A percentile compares a stretch with the other conserved stretches of the same genome.
Conservation (phyloP, 2,329 filamentous ascomycete species). For the Beauveria varroae region DNA sequence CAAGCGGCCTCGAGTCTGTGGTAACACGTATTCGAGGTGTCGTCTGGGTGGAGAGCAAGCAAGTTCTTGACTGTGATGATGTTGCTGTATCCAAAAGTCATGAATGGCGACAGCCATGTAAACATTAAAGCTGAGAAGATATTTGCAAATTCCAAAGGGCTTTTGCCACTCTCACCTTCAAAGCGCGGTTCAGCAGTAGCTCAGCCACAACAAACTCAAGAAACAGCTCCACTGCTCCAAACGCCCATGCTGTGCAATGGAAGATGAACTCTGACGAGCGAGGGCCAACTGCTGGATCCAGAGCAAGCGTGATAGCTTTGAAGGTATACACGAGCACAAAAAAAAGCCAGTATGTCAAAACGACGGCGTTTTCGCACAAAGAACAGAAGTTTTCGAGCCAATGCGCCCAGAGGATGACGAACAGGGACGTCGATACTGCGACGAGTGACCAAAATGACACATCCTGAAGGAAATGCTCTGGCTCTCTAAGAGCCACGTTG, state of each 20-base stretch:
- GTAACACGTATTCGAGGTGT: slow-evolving; percentile 11
- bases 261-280: slow-evolving; percentile 63
- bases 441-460: slow-evolving; percentile 73
- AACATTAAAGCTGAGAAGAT: slow-evolving; percentile 10
- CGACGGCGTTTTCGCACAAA: slow-evolving; percentile 73
- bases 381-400: slow-evolving; percentile 73
- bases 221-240: slow-evolving; percentile 59
- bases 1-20: slow-evolving; percentile 9
- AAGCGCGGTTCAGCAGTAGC: slow-evolving; percentile 70
- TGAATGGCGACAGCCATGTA: slow-evolving; percentile 12
- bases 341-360: slow-evolving; percentile 78
- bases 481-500: slow-evolving; percentile 37
- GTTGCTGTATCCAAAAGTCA: slow-evolving; percentile 12
- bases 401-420: slow-evolving; percentile 64
- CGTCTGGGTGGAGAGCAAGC: slow-evolving; percentile 11
- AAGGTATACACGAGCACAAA: slow-evolving; percentile 64
- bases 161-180: slow-evolving; percentile 66
- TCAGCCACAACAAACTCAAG: slow-evolving; percentile 72
- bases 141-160: slow-evolving; percentile 10
- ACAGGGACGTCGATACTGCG: slow-evolving; percentile 58
- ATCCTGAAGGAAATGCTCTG: slow-evolving; percentile 60
- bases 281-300: slow-evolving; percentile 56
- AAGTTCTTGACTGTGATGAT: slow-evolving; percentile 10
- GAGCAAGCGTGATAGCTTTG: slow-evolving; percentile 71
- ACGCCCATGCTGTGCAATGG: slow-evolving; percentile 58